Base-by-base conservation (phyloP, 2,329 filamentous ascomycete species). In the Tolypocladium sp. region DNA sequence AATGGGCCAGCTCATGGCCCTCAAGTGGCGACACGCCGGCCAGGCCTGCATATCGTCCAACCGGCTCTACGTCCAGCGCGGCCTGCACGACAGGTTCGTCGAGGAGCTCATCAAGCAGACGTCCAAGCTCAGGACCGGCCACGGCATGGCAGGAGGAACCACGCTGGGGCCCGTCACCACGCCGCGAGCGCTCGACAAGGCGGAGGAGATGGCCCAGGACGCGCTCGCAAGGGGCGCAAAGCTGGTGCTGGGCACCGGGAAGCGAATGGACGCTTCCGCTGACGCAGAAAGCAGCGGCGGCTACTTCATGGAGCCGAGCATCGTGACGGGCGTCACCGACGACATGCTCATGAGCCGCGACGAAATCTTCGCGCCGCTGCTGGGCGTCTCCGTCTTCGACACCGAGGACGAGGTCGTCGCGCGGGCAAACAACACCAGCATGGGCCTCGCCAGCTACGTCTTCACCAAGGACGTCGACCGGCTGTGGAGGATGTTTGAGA, bases 281-380 rank as follows among this genome's bases (percentile, higher is more conserved):
- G 30, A 13, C 10, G n/a, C 53, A 0, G 22, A 55, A 7, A 73
- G 76, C 6, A 42, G 37, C 1, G 83, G 85, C 4, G 73, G 77
- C 7, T 88, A 88, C 71, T 91, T 89, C 73, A 90, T 85, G 73
- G 77, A 86, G 63, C 85, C 85, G 0, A 90, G 87, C 0, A 85
- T 91, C 35, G 77, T 91, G 58, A 81, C 83, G 17, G 82, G 83
- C 55, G 87, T 89, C 79, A 88, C 74, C 15, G 77, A 78, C 62
- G 80, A 86, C 42, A 91, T 90, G 88, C 73, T 79, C 59, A 76
- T 91, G 61, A 82, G 85, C 33, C 76, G 77, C 2, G 87, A 91
- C 64, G 88, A 91, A 71, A 90, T 87, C 0, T 91, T 91, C 66
- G 88, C 87, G 1, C 88, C 88, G 2, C 80, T 91, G 0, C 85